Evolutionary conservation across 2,329 filamentous ascomycete species (phyloP), one percentile per base, ranked within the genome.

Genomic region (Camillea tinctor): DNA sequence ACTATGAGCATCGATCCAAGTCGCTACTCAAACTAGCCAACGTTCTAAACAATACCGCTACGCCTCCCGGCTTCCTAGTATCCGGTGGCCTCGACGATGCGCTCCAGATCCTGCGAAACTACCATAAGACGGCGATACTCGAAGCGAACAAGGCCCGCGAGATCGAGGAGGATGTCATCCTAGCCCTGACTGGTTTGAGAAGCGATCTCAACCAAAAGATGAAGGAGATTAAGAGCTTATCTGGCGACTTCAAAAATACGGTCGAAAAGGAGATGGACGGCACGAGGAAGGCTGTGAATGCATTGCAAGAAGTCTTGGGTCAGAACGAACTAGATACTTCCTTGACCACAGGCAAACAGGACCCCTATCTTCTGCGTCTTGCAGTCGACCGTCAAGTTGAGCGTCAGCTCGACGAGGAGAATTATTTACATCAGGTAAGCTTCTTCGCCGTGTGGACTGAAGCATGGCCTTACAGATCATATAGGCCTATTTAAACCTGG

Each of bases 161-260:
- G 64, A 93, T 97, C 59, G 92, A 98, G 73, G 88, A 88, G 63
- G 94, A 98, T 71, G 93, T 99, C 52, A 92, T 98, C 64, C 81
- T 91, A 55, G 93, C 94, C 56, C 81, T 99, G 58, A 92, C 89
- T 1, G 93, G 93, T 1, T 80, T 99, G 57, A 83, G 95, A 60
- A 93, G 88, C 70, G 95, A 99, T 74, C 81, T 99, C 19, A 90
- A 90, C 63, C 92, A 96, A 74, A 99, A 99, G 80, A 96, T 96
- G 75, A 99, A 98, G 76, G 95, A 99, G 77, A 99, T 99, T 79
- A 97, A 96, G 78, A 89, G 88, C 66, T 80, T 99, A 17, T 91
- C 92, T 5, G 91, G 93, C 17, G 95, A 99, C 75, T 99, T 99
- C 78, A 97, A 97, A 78, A 99, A 97, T 73, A 91, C 89, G 0